Percentiles rank a stretch among this genome's conserved stretches.
Evolutionary conservation across 2,329 filamentous ascomycete species (phyloP).

Genomic region (Fusarium verticillioides): DNA sequence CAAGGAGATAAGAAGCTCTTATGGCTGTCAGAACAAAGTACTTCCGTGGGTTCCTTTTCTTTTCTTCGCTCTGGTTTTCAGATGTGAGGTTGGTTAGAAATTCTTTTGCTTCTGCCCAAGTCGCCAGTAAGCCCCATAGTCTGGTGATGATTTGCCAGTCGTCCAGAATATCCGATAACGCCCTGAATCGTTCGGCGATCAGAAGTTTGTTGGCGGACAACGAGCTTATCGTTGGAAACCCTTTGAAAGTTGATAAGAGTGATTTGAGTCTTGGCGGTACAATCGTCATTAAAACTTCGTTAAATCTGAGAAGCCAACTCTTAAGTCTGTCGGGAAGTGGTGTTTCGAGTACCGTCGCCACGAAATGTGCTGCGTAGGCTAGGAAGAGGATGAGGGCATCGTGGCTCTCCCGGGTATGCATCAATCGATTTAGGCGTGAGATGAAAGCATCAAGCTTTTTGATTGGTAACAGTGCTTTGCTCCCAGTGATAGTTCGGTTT

Average conservation of each 20-base stretch:
- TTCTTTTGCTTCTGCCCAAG: slow-evolving; percentile 24
- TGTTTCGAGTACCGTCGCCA: slow-evolving; percentile 13
- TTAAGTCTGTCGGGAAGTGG: neutral
- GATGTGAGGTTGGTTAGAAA: neutral
- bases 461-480: neutral
- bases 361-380: slow-evolving; percentile 25
- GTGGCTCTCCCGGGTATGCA: slow-evolving; percentile 31
- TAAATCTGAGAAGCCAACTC: accelerated
- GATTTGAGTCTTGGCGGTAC: neutral
- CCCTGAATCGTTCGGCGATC: slow-evolving; percentile 7
- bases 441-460: slow-evolving; percentile 26
- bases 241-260: neutral
- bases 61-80: neutral
- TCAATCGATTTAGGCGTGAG: slow-evolving; percentile 15
- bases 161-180: slow-evolving; percentile 24
- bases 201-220: neutral
- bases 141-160: slow-evolving; percentile 35
- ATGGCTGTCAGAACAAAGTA: neutral
- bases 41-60: neutral
- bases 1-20: slow-evolving; percentile 3
- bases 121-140: slow-evolving; percentile 18
- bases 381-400: slow-evolving; percentile 27
- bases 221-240: neutral
- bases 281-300: accelerated
- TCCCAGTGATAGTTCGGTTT: accelerated